Evolutionary conservation across 2,329 filamentous ascomycete species (phyloP).

Genomic region (Stagonosporopsis chrysanthemi): DNA sequence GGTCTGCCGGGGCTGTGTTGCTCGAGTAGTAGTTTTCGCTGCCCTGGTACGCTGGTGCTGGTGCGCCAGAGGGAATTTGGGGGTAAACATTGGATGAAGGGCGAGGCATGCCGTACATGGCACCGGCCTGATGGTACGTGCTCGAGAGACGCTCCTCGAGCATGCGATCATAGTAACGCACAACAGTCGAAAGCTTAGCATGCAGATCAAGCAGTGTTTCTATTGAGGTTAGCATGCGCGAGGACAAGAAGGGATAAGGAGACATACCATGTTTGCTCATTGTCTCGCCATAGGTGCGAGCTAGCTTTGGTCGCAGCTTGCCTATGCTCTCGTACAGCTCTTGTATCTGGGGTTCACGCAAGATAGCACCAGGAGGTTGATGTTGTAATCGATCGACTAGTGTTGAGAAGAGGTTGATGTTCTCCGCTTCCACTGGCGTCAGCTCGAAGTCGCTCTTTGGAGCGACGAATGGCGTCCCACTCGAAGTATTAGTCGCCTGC

Average conservation of each 20-base stretch:
- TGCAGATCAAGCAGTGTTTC: constrained; percentile 94
- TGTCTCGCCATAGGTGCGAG: constrained; percentile 94
- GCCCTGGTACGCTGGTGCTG: constrained; percentile 53
- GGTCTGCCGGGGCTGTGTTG: constrained; percentile 60
- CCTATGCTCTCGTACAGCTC: constrained; percentile 98
- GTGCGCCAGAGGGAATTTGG: constrained; percentile 58
- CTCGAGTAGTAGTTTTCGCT: constrained; percentile 85
- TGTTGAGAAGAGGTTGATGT: constrained; percentile 95
- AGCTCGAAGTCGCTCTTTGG: constrained; percentile 95
- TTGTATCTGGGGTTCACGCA: constrained; percentile 97
- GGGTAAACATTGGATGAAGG: constrained; percentile 73
- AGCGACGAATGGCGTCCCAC: constrained; percentile 58
- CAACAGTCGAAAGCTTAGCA: constrained; percentile 92
- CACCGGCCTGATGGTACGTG: constrained; percentile 81
- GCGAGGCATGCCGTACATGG: constrained; percentile 53
- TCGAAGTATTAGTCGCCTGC: constrained; percentile 66
- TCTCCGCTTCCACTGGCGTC: constrained; percentile 91
- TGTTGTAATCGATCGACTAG: constrained; percentile 93
- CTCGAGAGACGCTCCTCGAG: constrained; percentile 92
- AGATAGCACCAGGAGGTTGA: constrained; percentile 91
- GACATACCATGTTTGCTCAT: constrained; percentile 96
- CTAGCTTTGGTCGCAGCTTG: constrained; percentile 89
- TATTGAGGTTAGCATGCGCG: constrained; percentile 53
- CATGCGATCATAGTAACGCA: constrained; percentile 98
- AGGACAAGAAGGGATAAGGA: background rate